Evolutionary conservation across 2,329 filamentous ascomycete species (phyloP).

Genomic region (Phaeosphaeriaceae sp.): DNA sequence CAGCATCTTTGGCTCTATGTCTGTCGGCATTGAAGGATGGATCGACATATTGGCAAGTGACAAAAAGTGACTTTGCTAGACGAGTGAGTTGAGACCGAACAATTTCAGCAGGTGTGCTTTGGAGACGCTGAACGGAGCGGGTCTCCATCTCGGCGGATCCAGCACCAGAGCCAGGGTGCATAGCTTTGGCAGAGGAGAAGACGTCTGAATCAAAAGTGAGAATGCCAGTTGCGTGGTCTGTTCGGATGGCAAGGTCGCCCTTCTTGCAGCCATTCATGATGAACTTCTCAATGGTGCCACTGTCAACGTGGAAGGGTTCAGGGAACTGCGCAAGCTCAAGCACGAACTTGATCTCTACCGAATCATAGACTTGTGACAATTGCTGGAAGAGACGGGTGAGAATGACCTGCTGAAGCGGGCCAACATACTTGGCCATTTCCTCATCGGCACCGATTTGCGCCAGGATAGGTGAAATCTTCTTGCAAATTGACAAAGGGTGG

Average conservation of each 20-base stretch:
- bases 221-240: constrained; percentile 93
- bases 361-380: constrained; percentile 98
- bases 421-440: constrained; percentile 97
- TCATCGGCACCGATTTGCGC: constrained; percentile 89
- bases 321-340: constrained; percentile 94
- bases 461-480: constrained; percentile 97
- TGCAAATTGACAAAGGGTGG: constrained; percentile 97
- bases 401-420: constrained; percentile 96
- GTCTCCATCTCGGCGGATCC: constrained; percentile 87
- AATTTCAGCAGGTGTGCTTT: constrained; percentile 97
- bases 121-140: constrained; percentile 87
- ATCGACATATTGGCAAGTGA: constrained; percentile 96
- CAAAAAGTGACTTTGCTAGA: constrained; percentile 86
- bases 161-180: constrained; percentile 80
- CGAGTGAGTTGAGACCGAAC: constrained; percentile 93
- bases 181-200: constrained; percentile 94
- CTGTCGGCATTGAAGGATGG: constrained; percentile 84
- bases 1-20: constrained; percentile 77
- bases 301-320: constrained; percentile 90
- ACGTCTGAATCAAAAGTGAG: constrained; percentile 98
- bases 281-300: constrained; percentile 96
- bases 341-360: constrained; percentile 92
- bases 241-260: constrained; percentile 93
- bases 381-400: constrained; percentile 98
- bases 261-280: constrained; percentile 99